Percentiles rank a stretch among this genome's conserved stretches.
Evolutionary conservation across 768 basidiomycete genomes (phyloP).

Genomic region (Ramaria rubella): DNA sequence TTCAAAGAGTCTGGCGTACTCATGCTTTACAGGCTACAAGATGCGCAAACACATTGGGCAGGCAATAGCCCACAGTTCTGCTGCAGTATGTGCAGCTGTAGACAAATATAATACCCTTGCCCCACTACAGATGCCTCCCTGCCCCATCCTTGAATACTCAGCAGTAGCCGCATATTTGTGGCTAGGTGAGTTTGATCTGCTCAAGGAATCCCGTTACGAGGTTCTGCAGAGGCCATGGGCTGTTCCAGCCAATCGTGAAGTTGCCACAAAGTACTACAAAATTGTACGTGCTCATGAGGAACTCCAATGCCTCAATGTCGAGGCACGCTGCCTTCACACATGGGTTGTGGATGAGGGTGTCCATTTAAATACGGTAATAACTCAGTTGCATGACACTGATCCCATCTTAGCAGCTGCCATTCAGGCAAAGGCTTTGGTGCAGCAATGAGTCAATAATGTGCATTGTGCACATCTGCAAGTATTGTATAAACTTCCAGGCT

Average conservation of each 20-base stretch:
- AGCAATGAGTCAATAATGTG: neutral
- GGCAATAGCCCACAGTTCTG: conserved; percentile 23
- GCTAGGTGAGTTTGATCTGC: conserved; percentile 26
- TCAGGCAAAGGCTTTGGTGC: neutral
- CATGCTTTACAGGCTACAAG: conserved; percentile 30
- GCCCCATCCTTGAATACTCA: conserved; percentile 3
- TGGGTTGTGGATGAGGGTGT: conserved; percentile 19
- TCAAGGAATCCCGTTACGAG: conserved; percentile 22
- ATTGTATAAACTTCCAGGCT: neutral
- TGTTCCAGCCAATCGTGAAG: conserved; percentile 16
- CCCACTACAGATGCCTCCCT: conserved; percentile 10
- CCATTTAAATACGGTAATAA: no score
- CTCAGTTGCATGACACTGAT: neutral
- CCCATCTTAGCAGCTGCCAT: neutral
- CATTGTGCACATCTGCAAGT: neutral
- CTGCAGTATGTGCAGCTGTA: conserved; percentile 28
- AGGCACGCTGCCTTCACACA: conserved; percentile 22
- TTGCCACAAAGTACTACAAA: conserved; percentile 18
- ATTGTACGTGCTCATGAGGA: conserved; percentile 22
- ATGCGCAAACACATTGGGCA: conserved; percentile 29
- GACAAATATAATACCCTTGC: conserved; percentile 28
- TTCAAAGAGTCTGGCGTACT: no score
- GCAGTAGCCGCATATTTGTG: conserved; percentile 10
- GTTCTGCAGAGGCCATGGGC: conserved; percentile 23
- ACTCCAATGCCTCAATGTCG: conserved; percentile 18